Base-by-base conservation (phyloP, 2,329 filamentous ascomycete species). In the Alternaria sp. region DNA sequence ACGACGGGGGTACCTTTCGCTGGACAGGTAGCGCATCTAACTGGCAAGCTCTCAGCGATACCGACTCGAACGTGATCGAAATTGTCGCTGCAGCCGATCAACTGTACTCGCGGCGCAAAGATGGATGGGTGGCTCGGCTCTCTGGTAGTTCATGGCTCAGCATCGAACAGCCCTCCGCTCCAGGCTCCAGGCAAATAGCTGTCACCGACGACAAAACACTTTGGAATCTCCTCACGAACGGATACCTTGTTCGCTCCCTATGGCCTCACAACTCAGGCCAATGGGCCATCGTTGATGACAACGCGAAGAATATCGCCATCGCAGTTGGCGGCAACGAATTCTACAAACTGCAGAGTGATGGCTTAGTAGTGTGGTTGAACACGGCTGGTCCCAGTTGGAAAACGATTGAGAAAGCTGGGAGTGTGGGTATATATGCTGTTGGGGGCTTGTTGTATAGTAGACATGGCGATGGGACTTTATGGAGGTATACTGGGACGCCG, bases 401-500 rank as follows among this genome's bases (percentile, higher is more conserved):
- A 11, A 59, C 61, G 6, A 73, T 77, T 40, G 73, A 76, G 45
- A 51, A 67, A 19, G 61, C 49, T 9, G 67, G 57, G 0, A 65
- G 58, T 44, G 63, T 63, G 21, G 61, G 23, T 17, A 68, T 77
- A 5, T 62, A 69, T 51, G 73, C 71, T 1, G 50, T 58, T 1
- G 73, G 73, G 0, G 56, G 32, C 2, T 71, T 65, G 57, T 17
- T 75, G 50, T 77, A 74, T 60, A 70, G 63, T 28, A 65, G 57
- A 36, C 73, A 75, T 64, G 49, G 19, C 3, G 73, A 77, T 62
- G 71, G 74, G 8, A 70, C 60, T 15, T 50, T 74, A 5, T 77
- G 72, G 71, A 62, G 74, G 19, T 77, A 73, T 63, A 75, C 74
- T 40, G 73, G 72, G 4, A 73, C 68, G 12, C 67, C 64, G 45